Conservation (phyloP, 495 filamentous ascomycete genomes). For the Penicillium chermesinum region DNA sequence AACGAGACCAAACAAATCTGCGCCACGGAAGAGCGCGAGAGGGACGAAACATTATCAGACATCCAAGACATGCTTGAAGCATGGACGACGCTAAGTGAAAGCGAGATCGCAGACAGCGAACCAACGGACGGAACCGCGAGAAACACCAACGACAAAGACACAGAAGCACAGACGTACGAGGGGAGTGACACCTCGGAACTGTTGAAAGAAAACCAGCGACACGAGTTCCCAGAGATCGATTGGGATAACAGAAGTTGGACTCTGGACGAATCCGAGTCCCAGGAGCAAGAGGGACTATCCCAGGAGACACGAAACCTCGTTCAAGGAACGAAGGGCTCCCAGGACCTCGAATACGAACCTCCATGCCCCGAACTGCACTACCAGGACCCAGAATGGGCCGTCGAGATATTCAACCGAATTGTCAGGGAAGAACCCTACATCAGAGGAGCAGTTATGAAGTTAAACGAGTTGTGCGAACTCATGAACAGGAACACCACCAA, state of each 20-base stretch:
- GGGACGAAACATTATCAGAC: background rate
- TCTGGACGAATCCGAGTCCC: background rate
- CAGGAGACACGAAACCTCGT: background rate
- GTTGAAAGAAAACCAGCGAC: background rate
- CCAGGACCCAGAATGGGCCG: no score
- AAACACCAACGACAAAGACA: background rate
- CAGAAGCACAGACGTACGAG: background rate
- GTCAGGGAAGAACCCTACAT: no score
- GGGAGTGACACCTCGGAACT: background rate
- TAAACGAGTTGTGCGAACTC: no score
- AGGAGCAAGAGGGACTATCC: background rate
- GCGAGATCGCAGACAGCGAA: no score
- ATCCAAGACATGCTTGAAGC: background rate
- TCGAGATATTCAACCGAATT: no score
- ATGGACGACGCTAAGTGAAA: no score
- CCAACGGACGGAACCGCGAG: background rate
- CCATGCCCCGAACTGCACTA: no score
- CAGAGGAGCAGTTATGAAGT: no score
- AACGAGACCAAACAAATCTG: background rate
- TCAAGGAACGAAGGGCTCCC: no score
- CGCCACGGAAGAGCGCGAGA: background rate
- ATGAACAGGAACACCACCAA: no score
- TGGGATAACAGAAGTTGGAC: background rate
- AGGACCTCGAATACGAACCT: no score
- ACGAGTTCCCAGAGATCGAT: background rate